Base-by-base conservation (phyloP, 805 yeast species). In the Candida broadrunensis region DNA sequence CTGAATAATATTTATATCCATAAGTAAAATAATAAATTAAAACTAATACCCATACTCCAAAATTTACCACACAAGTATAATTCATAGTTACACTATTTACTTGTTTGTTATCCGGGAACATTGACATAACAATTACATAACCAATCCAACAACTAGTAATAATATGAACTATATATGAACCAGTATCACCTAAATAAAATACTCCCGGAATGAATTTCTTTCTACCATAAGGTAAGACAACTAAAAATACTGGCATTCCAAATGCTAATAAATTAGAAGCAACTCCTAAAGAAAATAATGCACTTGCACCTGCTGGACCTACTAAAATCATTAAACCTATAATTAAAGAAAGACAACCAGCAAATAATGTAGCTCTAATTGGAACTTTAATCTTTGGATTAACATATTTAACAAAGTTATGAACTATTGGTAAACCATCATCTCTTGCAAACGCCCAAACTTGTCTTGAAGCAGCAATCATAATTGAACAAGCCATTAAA, bases 391-490 rank as follows among this genome's bases (percentile, higher is more conserved):
- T 61, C 42, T 57, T 70, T 39, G 71, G 64, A 51, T 81, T 67
- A 34, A 83, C 84, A 33, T 64, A 73, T 48, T 79, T 77, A 46
- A 82, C 66, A 52, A 63, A 66, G 49, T 49, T 51, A 20, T 65
- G 58, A 13, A 81, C 67, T 46, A 80, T 67, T 9, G 88, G 88
- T 40, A 82, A 66, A 14, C 87, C 87, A 51, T 81, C 78, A 56
- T 83, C 88, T 61, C 88, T 75, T 31, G 85, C 78, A 55, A 81
- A 79, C 1, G 87, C 85, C 78, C 83, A 82, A 37, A 79, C 68
- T 56, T 81, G 86, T 56, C 87, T 73, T 5, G 85, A 79, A 4
- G 75, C 71, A 12, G 86, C 85, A 29, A 80, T 73, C 35, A 79
- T 61, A 39, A 75, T 70, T 3, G 82, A 76, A 23, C 77, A 69